Evolutionary conservation across 192 early-diverging fungal species (phyloP), one percentile per base, ranked within the genome.

Genomic region (Chytriomyces sp.): DNA sequence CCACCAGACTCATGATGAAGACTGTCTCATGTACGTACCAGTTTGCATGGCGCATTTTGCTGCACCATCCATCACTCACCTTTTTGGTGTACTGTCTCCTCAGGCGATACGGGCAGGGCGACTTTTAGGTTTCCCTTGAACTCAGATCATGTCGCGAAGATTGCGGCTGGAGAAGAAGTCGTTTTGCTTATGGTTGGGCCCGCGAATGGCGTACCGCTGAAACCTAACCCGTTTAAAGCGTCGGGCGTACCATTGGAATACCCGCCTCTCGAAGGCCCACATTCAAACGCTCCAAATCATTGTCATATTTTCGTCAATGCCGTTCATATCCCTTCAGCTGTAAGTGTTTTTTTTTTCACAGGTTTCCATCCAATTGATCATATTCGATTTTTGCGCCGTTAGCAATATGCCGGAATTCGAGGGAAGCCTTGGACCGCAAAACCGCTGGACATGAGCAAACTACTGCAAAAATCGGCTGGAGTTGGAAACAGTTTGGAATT

Each of bases 341-440:
- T 77, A 61, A 9, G 75, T 35, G 28, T 11, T 35, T 2, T 67
- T 3, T 24, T 44, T 16, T 46, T 47, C 26, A 67, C 53, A 57
- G 20, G 16, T 5, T 57, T 57, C 13, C 13, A 2, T 20, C 4
- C 35, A 35, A 35, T 35, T 35, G 35, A 35, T 1, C 3, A 35
- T 0, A 35, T 35, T 35, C 57, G 57, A 23, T 23, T 60, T 60
- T 28, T 64, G 18, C 35, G 16, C 35, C 63, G 6, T 64, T 64
- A 77, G 76, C 13, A 20, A 20, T 77, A 69, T 69, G n/a, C 66
- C 11, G 76, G 76, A 44, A 77, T 77, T 35, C 45, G 66, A 28
- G 76, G 76, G 57, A 77, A 77, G 24, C 76, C 76, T 8, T 77
- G 67, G 66, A 77, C 76, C 18, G 67, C 65, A 45, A 77, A 77